A percentile compares a stretch with the other conserved stretches of the same genome.
phyloP scores from a whole-genome alignment of 2,329 filamentous ascomycete genomes.

The Calonectria hongkongensis region DNA sequence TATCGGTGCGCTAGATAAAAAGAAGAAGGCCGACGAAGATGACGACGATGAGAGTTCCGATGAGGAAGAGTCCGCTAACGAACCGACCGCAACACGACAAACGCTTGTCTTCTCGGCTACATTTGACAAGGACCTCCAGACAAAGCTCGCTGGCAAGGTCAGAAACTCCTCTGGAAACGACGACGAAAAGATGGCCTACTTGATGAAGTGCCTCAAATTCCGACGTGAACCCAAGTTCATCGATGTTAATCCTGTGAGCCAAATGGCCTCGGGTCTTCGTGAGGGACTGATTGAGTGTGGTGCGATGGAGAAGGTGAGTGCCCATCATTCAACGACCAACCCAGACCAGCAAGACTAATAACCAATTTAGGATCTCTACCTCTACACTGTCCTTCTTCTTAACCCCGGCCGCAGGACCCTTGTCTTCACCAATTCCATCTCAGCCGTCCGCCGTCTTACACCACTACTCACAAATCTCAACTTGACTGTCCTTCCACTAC shows the following conservation, averaged over 20 bases:
- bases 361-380: slow-evolving; percentile 83
- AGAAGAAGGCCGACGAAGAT: slow-evolving; percentile 73
- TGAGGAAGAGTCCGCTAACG: slow-evolving; percentile 67
- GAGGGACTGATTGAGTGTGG: slow-evolving; percentile 95
- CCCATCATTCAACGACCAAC: not conserved
- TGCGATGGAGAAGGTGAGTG: slow-evolving; percentile 89
- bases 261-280: slow-evolving; percentile 90
- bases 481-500: slow-evolving; percentile 84
- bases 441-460: slow-evolving; percentile 88
- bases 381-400: slow-evolving; percentile 90
- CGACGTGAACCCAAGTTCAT: slow-evolving; percentile 90
- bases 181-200: slow-evolving; percentile 91
- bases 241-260: slow-evolving; percentile 90
- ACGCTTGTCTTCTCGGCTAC: slow-evolving; percentile 98
- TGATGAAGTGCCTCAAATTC: slow-evolving; percentile 93
- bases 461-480: slow-evolving; percentile 90
- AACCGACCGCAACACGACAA: slow-evolving; percentile 76
- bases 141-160: slow-evolving; percentile 79
- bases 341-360: slow-evolving; percentile 24
- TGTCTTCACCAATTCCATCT: slow-evolving; percentile 97
- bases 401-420: slow-evolving; percentile 88
- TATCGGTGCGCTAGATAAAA: slow-evolving; percentile 84
- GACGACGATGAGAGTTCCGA: slow-evolving; percentile 71
- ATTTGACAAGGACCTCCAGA: slow-evolving; percentile 92
- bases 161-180: slow-evolving; percentile 72